Evolutionary conservation across 805 yeast genomes (phyloP), one percentile per base, ranked within the genome.

Genomic region (Isabelozyma heimii): DNA sequence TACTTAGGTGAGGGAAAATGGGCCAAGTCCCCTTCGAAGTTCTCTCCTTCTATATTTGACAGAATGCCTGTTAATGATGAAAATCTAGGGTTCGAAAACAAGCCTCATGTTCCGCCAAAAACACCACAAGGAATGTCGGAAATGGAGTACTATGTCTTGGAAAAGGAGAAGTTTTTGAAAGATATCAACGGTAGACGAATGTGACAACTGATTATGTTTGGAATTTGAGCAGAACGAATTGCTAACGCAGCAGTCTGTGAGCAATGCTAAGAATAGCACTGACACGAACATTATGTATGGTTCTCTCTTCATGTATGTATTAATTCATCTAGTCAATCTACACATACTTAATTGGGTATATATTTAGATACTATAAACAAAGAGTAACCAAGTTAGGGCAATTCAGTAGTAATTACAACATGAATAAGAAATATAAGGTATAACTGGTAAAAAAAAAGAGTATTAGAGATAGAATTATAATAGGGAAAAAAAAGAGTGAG

Each of bases 41-140:
- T 70, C 42, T 65, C 71, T 3, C 75, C 76, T 2, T 61, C 67
- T 6, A 61, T 70, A 4, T 70, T 70, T 48, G 72, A 70, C 50
- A 52, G 70, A 41, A 57, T 66, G 17, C 57, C 55, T 2, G 40
- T 30, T 10, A 45, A 45, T n/a, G 63, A 58, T 40, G 68, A 60
- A 33, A 56, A 59, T 27, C 33, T 35, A 12, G 65, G 62, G 13
- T 59, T 46, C 41, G 64, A 57, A 37, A 56, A 59, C 46, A 73
- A 73, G 50, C 78, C 78, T 2, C 53, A 57, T 14, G 75, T 74
- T 8, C 79, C 79, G 2, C 78, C 79, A 1, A 74, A 74, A 53
- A 66, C 73, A 17, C 79, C 79, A 1, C 55, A 59, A 40, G 79
- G 79, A 3, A 52, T 74, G 39, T 62, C 72, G 13, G 77, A 72